Percentiles rank a stretch among this genome's conserved stretches.
Evolutionary conservation across 768 basidiomycete species (phyloP).

Genomic region (Cyathus striatus): DNA sequence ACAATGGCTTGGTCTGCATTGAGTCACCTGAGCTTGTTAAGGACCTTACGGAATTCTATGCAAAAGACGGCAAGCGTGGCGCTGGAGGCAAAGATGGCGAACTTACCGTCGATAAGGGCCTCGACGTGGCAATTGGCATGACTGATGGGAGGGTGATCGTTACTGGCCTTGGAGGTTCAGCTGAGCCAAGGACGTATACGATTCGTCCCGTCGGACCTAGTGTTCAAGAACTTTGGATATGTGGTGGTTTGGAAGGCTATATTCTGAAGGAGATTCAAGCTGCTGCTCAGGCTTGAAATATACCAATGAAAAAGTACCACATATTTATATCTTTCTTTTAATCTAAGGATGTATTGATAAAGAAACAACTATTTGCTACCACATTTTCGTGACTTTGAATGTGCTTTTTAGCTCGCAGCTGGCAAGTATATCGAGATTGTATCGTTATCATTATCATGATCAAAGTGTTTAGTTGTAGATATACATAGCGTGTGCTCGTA

Average conservation of each 20-base stretch:
- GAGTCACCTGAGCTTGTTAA: constrained; percentile 87
- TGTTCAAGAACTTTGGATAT: constrained; percentile 97
- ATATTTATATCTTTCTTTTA: background rate
- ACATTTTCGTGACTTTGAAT: too few species aligned
- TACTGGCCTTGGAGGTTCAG: constrained; percentile 28
- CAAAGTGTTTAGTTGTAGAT: too few species aligned
- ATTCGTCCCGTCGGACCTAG: constrained; percentile 83
- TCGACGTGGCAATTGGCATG: constrained; percentile 64
- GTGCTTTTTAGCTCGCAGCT: too few species aligned
- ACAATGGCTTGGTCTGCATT: constrained; percentile 94
- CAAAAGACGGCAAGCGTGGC: constrained; percentile 69
- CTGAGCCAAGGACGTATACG: constrained; percentile 46
- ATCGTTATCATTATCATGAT: too few species aligned
- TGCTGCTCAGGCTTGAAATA: constrained; percentile 11
- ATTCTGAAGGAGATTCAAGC: constrained; percentile 70
- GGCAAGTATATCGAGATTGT: too few species aligned
- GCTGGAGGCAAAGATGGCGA: constrained; percentile 79
- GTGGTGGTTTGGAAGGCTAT: constrained; percentile 90
- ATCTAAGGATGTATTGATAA: background rate
- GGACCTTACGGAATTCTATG: constrained; percentile 75
- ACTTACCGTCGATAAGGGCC: constrained; percentile 73
- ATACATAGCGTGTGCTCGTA: too few species aligned
- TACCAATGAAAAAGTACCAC: constrained; percentile 1
- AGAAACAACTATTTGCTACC: too few species aligned
- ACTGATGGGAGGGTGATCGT: constrained; percentile 65